Evolutionary conservation across 352 stramenopile species (phyloP).

Genomic region (Stephanocyclus meneghinianus): DNA sequence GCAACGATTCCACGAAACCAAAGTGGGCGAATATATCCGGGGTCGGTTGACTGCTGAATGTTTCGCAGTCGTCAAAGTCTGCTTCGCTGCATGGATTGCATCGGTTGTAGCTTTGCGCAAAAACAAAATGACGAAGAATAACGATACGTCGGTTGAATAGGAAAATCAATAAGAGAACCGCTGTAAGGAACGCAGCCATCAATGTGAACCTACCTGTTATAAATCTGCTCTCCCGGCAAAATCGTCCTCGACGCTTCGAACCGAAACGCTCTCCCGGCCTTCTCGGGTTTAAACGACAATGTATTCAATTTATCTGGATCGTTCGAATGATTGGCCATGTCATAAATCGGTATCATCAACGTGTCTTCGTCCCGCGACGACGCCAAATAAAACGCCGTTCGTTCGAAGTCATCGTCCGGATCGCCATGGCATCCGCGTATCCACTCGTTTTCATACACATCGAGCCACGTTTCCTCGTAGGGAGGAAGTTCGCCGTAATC

Average conservation of each 20-base stretch:
- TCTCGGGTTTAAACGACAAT: slow-evolving; percentile 44
- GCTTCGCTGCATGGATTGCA: slow-evolving; percentile 48
- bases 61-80: slow-evolving; percentile 28
- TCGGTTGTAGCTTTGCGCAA: slow-evolving; percentile 38
- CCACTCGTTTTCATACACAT: slow-evolving; percentile 33
- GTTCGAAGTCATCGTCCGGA: slow-evolving; percentile 17
- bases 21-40: slow-evolving; percentile 45
- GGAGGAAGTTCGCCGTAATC: slow-evolving; percentile 40
- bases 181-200: neutral
- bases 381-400: slow-evolving; percentile 35
- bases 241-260: slow-evolving; percentile 45
- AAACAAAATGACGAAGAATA: neutral
- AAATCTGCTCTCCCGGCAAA: slow-evolving; percentile 43
- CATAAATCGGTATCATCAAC: slow-evolving; percentile 58
- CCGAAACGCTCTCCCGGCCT: slow-evolving; percentile 31
- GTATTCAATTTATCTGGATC: slow-evolving; percentile 58
- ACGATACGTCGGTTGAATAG: no score
- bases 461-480: slow-evolving; percentile 37
- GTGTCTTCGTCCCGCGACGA: slow-evolving; percentile 44
- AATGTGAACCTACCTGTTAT: slow-evolving; percentile 15
- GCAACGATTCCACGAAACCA: slow-evolving; percentile 47
- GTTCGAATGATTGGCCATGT: slow-evolving; percentile 62
- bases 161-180: neutral
- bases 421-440: slow-evolving; percentile 3
- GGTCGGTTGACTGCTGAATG: slow-evolving; percentile 31